Evolutionary conservation across 306 rosid genomes (phyloP).

Genomic region (Lotus japonicus): DNA sequence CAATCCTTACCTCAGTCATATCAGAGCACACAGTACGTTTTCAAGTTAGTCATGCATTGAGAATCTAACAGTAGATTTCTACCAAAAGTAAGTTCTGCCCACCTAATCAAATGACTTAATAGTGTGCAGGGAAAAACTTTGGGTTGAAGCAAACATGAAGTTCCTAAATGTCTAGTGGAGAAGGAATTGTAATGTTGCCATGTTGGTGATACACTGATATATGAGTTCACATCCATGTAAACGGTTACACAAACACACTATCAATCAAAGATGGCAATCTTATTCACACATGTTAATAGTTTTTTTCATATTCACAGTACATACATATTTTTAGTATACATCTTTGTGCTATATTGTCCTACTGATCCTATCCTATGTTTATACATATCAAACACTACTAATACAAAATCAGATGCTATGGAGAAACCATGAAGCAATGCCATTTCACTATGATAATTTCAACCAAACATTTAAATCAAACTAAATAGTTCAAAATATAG

Average conservation of each 20-base stretch:
- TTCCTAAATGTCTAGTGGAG: no score
- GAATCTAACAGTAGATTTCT: not conserved
- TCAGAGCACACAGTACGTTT: not conserved
- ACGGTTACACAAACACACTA: no score
- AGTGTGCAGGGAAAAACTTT: no score
- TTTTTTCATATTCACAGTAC: not conserved
- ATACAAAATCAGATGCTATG: not conserved
- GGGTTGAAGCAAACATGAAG: no score
- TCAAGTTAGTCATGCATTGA: not conserved
- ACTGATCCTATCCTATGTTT: not conserved
- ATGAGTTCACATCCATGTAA: no score
- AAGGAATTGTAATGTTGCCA: no score
- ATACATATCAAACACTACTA: not conserved
- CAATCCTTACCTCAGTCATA: not conserved
- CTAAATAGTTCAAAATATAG: not conserved
- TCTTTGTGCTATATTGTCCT: not conserved
- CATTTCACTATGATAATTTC: not conserved
- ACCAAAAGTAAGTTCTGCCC: not conserved
- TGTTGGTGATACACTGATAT: no score
- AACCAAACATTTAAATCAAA: not conserved
- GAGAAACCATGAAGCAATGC: not conserved
- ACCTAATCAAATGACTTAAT: not conserved
- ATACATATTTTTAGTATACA: not conserved
- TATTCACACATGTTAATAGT: not conserved
- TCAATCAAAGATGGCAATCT: not conserved